Evolutionary conservation across 2,329 filamentous ascomycete genomes (phyloP).

Genomic region (Periconia macrospinosa): DNA sequence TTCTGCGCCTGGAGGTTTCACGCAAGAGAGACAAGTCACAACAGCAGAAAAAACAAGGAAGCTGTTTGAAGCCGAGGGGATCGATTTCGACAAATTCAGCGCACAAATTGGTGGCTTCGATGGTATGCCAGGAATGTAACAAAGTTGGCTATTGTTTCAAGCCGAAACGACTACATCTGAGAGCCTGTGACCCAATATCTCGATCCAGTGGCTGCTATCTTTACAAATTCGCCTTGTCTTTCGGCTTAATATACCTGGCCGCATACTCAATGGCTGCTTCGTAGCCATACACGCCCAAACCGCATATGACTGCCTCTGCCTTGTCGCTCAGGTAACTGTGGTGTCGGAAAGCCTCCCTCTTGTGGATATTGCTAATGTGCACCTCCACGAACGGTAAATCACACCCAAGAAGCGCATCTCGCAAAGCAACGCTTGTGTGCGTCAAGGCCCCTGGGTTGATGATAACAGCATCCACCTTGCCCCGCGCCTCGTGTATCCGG

Average conservation of each 20-base stretch:
- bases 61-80: conserved; percentile 71
- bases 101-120: conserved; percentile 67
- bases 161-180: neutral
- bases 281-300: conserved; percentile 57
- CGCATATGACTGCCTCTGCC: conserved; percentile 72
- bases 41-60: conserved; percentile 74
- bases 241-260: conserved; percentile 33
- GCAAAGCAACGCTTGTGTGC: conserved; percentile 73
- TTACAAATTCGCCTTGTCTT: conserved; percentile 12
- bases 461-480: conserved; percentile 64
- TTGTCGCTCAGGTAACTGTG: conserved; percentile 77
- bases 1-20: conserved; percentile 76
- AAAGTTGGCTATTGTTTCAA: neutral
- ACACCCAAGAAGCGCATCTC: conserved; percentile 73
- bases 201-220: neutral
- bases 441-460: conserved; percentile 78
- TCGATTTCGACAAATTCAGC: conserved; percentile 85
- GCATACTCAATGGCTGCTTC: conserved; percentile 50
- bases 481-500: conserved; percentile 69
- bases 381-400: conserved; percentile 75
- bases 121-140: conserved; percentile 52
- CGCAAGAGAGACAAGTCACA: conserved; percentile 69
- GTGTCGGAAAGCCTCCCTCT: conserved; percentile 67
- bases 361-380: conserved; percentile 76
- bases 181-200: neutral